These are phyloP conservation scores for Boletus smithii DNA, from an alignment of 1,284 basidiomycete genomes.

Conservation along the genomic window DNA sequence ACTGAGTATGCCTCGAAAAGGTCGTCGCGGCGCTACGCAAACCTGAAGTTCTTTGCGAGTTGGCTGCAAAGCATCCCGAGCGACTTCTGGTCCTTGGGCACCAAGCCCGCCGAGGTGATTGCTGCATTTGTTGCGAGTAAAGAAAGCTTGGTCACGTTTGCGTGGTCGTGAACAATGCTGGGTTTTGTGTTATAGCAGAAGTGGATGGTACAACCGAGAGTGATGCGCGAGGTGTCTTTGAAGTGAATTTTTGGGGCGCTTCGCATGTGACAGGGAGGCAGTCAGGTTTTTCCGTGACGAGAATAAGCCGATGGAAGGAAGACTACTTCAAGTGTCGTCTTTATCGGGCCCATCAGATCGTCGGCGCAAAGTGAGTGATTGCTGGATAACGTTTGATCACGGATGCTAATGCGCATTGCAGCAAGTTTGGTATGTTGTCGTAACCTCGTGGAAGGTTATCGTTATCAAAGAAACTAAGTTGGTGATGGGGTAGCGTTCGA, in stretches of 20 bases:
- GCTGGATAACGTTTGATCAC: not conserved
- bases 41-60: conserved; percentile 25
- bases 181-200: conserved; percentile 10
- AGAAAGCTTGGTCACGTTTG: conserved; percentile 39
- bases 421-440: conserved; percentile 21
- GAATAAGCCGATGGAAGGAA: conserved; percentile 24
- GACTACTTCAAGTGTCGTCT: conserved; percentile 26
- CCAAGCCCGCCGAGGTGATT: conserved; percentile 24
- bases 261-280: conserved; percentile 28
- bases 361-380: conserved; percentile 20
- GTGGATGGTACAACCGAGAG: conserved; percentile 19
- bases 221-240: conserved; percentile 30
- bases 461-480: not conserved
- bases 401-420: not conserved
- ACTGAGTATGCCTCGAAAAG: conserved; percentile 21
- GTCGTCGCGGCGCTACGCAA: conserved; percentile 37
- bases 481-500: conserved; percentile 19
- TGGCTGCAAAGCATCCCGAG: conserved; percentile 25
- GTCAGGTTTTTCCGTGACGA: conserved; percentile 26
- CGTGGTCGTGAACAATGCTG: conserved; percentile 46
- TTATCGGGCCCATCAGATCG: too few relatives aligned
- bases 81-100: conserved; percentile 39
- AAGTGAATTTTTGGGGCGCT: conserved; percentile 38
- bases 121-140: conserved; percentile 33
- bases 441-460: too few relatives aligned